These are phyloP conservation scores for Talaromyces liani DNA, from an alignment of 495 filamentous ascomycete genomes.

Conservation along the genomic window DNA sequence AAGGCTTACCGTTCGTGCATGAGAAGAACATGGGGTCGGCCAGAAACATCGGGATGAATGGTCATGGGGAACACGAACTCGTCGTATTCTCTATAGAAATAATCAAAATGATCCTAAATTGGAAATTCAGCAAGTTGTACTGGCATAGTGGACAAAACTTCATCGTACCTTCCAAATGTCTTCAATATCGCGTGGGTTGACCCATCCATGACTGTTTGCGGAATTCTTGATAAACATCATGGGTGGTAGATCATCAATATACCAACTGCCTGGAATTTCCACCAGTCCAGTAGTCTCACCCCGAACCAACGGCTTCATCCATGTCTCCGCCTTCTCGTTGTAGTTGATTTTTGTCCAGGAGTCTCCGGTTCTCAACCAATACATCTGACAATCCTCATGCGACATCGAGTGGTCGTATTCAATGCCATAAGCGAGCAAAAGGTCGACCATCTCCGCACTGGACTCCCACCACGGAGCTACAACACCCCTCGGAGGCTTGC, in stretches of 20 bases:
- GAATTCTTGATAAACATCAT: conserved; percentile 60
- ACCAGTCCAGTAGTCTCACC: conserved; percentile 49
- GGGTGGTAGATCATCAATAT: conserved; percentile 56
- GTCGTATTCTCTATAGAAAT: conserved; percentile 63
- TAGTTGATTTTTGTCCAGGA: conserved; percentile 58
- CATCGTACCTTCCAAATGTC: conserved; percentile 43
- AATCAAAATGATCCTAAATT: conserved; percentile 57
- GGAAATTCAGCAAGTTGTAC: neutral
- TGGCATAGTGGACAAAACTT: neutral
- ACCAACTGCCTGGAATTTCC: conserved; percentile 62
- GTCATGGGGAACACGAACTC: conserved; percentile 65
- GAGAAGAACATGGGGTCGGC: conserved; percentile 57
- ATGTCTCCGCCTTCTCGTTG: conserved; percentile 49
- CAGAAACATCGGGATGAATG: conserved; percentile 62
- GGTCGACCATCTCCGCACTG: conserved; percentile 55
- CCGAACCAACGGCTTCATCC: conserved; percentile 57
- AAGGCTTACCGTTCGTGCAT: conserved; percentile 49
- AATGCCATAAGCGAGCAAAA: conserved; percentile 61
- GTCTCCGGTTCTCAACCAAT: conserved; percentile 55
- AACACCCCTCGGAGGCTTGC: conserved; percentile 63
- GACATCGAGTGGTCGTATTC: conserved; percentile 64
- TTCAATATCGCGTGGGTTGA: conserved; percentile 51
- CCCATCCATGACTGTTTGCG: conserved; percentile 54
- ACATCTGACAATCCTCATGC: conserved; percentile 61
- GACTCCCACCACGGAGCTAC: conserved; percentile 66